Conservation (phyloP, 1,139 yeast genomes). For the Candida sp. region DNA sequence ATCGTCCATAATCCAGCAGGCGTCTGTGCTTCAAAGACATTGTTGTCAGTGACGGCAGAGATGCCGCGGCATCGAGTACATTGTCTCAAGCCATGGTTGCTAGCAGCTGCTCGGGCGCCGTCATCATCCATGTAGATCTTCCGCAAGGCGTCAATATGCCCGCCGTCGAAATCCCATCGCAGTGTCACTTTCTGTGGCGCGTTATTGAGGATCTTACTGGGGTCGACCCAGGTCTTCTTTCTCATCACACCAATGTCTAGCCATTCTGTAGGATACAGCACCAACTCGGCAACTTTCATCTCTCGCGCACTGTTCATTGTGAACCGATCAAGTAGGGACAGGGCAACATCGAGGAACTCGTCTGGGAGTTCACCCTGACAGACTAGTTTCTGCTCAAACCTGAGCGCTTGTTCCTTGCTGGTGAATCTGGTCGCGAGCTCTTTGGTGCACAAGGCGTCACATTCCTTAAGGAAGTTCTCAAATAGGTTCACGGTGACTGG, state of each 20-base stretch:
- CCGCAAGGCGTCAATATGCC: slow-evolving; percentile 45
- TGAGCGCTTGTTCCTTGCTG: slow-evolving; percentile 38
- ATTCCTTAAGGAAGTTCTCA: slow-evolving; percentile 65
- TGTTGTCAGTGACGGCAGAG: slow-evolving; percentile 54
- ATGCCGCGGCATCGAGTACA: slow-evolving; percentile 75
- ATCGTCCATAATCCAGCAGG: slow-evolving; percentile 65
- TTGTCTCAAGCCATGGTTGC: slow-evolving; percentile 34
- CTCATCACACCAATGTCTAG: slow-evolving; percentile 48
- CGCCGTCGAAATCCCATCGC: slow-evolving; percentile 17
- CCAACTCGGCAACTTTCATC: slow-evolving; percentile 52
- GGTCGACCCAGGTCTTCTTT: slow-evolving; percentile 4
- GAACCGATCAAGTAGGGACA: slow-evolving; percentile 36
- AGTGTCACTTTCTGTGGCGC: slow-evolving; percentile 19
- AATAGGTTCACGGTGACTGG: slow-evolving; percentile 64
- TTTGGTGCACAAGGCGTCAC: slow-evolving; percentile 38
- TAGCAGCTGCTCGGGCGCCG: neutral
- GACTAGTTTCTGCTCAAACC: slow-evolving; percentile 67
- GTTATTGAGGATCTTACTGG: neutral
- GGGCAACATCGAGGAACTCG: slow-evolving; percentile 38
- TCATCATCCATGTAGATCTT: slow-evolving; percentile 36
- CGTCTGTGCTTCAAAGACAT: slow-evolving; percentile 40
- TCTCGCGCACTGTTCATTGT: slow-evolving; percentile 39
- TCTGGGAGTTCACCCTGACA: slow-evolving; percentile 64
- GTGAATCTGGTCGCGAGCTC: slow-evolving; percentile 28
- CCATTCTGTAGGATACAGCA: slow-evolving; percentile 77